These are phyloP conservation scores for Paulownia fortunei DNA, from an alignment of 257 asterid species.

Conservation along the genomic window DNA sequence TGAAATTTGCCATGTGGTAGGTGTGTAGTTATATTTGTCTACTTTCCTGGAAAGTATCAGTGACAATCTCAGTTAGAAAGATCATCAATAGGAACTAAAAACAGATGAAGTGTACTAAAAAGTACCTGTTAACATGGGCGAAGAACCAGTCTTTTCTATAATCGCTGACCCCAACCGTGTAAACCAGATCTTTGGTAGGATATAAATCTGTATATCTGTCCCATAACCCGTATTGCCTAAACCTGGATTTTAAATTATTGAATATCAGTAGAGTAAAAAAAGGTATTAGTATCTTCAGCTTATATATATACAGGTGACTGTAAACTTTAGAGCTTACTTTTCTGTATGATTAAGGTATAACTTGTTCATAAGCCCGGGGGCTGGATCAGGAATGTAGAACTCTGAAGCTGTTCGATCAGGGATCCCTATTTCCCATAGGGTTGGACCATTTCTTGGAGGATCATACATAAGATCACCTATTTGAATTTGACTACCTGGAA, in stretches of 20 bases:
- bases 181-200: conserved; percentile 40
- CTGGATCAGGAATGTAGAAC: conserved; percentile 53
- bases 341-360: conserved; percentile 34
- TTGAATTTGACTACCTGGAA: conserved; percentile 35
- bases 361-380: conserved; percentile 28
- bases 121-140: conserved; percentile 54
- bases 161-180: conserved; percentile 44
- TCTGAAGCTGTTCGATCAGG: conserved; percentile 57
- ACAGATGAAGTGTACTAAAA: neutral
- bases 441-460: conserved; percentile 56
- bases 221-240: conserved; percentile 53
- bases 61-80: neutral
- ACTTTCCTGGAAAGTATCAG: conserved; percentile 40
- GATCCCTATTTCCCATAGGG: conserved; percentile 58
- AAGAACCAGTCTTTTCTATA: conserved; percentile 47
- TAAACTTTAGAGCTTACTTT: conserved; percentile 31
- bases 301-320: neutral
- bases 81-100: neutral
- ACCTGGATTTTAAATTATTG: conserved; percentile 26
- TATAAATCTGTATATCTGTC: conserved; percentile 45
- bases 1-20: conserved; percentile 61
- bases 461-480: conserved; percentile 33
- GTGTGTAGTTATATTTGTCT: neutral
- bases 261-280: neutral
- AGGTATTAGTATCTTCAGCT: neutral